A percentile compares a stretch with the other conserved stretches of the same genome.
Evolutionary conservation across 768 basidiomycete species (phyloP).

Genomic region (Psilocybe tampanensis): DNA sequence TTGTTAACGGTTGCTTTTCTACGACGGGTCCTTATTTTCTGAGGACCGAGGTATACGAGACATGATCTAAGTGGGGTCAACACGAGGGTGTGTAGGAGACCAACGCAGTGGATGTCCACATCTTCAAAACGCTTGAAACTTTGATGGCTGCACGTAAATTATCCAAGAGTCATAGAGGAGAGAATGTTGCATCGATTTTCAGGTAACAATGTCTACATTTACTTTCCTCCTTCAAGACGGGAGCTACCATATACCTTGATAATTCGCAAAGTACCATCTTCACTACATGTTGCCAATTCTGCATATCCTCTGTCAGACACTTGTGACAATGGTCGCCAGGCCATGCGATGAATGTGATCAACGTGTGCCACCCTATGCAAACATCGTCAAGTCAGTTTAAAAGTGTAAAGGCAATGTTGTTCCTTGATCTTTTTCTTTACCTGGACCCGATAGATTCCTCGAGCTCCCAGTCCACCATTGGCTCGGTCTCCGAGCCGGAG

Average conservation of each 20-base stretch:
- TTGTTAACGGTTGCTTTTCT: too few species aligned
- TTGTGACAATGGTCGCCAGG: constrained; percentile 64
- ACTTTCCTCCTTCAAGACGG: too few species aligned
- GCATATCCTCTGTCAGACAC: constrained; percentile 23
- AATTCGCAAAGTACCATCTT: constrained; percentile 90
- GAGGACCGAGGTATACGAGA: too few species aligned
- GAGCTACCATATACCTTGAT: constrained; percentile 54
- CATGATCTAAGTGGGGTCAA: too few species aligned
- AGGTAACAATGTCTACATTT: too few species aligned
- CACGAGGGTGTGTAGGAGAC: too few species aligned
- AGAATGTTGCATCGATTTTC: too few species aligned
- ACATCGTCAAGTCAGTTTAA: not conserved
- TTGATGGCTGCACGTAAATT: too few species aligned
- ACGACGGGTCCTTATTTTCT: too few species aligned
- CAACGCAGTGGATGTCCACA: too few species aligned
- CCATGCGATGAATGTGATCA: constrained; percentile 75
- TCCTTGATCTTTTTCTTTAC: constrained; percentile 43
- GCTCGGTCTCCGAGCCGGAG: not conserved
- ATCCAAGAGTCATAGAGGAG: too few species aligned
- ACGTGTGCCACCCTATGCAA: constrained; percentile 67
- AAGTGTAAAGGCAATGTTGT: not conserved
- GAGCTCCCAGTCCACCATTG: constrained; percentile 45
- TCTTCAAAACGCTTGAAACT: too few species aligned
- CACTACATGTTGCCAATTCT: constrained; percentile 85
- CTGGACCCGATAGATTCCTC: constrained; percentile 47